Evolutionary conservation across 441 rosid genomes (phyloP).

Genomic region (Syzygium malaccense): DNA sequence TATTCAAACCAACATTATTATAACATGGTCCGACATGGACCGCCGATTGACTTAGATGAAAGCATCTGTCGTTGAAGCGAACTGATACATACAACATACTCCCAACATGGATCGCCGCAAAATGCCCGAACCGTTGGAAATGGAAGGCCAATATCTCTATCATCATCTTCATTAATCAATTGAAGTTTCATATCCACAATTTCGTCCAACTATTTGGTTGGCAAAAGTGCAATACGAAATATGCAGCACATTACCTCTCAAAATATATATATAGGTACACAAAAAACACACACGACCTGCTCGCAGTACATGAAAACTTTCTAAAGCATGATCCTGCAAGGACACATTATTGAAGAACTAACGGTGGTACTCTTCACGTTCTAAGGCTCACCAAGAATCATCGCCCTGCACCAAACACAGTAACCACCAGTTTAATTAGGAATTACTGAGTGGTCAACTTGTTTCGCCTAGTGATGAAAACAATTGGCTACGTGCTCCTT

Average conservation of each 20-base stretch:
- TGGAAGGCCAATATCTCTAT: not conserved
- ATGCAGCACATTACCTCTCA: not conserved
- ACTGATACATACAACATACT: not conserved
- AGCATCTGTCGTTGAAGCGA: not conserved
- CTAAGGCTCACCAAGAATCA: not conserved
- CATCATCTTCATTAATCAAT: not conserved
- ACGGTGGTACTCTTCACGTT: not conserved
- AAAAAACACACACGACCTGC: not conserved
- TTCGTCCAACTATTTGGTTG: not conserved
- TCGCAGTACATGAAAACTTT: not conserved
- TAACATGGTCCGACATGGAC: not conserved
- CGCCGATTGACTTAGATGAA: not conserved
- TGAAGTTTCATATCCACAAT: not conserved
- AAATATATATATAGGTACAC: not conserved
- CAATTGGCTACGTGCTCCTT: not conserved
- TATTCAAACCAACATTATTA: not conserved
- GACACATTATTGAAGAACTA: not conserved
- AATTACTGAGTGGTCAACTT: not conserved
- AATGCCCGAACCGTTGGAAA: not conserved
- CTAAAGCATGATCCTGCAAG: not conserved
- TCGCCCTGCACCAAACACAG: not conserved
- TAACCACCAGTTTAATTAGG: not conserved
- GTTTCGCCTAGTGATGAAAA: not conserved
- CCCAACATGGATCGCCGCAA: not conserved
- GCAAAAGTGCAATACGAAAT: not conserved